These are phyloP conservation scores for Plenodomus tracheiphilus DNA, from an alignment of 2,329 filamentous ascomycete genomes.

Conservation along the genomic window DNA sequence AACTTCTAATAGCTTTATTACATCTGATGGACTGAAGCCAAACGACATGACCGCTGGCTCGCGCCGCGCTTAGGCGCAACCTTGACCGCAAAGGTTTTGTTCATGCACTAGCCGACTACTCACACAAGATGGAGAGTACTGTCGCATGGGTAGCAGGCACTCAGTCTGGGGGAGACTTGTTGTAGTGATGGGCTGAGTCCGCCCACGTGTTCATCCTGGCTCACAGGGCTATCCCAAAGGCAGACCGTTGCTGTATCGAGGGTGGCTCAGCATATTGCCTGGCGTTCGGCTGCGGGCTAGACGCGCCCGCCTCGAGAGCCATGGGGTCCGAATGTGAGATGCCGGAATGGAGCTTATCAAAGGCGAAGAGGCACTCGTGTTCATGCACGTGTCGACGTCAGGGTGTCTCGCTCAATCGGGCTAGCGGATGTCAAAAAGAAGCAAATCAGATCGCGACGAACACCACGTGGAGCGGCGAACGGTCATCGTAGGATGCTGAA, in stretches of 20 bases:
- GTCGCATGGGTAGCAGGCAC: constrained; percentile 21
- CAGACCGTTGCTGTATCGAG: constrained; percentile 10
- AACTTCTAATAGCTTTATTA: constrained; percentile 36
- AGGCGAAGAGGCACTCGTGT: constrained; percentile 9
- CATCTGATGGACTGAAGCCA: constrained; percentile 35
- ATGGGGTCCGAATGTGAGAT: constrained; percentile 8
- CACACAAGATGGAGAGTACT: constrained; percentile 8
- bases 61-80: constrained; percentile 36
- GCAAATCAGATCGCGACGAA: constrained; percentile 24
- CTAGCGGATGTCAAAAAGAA: constrained; percentile 7
- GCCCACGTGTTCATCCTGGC: background rate
- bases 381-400: constrained; percentile 14
- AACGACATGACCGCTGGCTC: constrained; percentile 30
- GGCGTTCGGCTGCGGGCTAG: constrained; percentile 7
- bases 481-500: constrained; percentile 6
- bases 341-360: constrained; percentile 3
- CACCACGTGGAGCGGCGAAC: constrained; percentile 28
- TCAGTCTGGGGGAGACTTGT: constrained; percentile 5
- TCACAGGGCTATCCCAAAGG: constrained; percentile 14
- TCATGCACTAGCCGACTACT: constrained; percentile 25
- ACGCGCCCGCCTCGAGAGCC: constrained; percentile 10
- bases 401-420: constrained; percentile 8
- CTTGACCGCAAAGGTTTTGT: constrained; percentile 10
- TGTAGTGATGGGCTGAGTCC: constrained; percentile 16
- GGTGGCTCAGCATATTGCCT: constrained; percentile 21